Base-by-base conservation (phyloP, 495 filamentous ascomycete genomes). In the Niebla homalea region DNA sequence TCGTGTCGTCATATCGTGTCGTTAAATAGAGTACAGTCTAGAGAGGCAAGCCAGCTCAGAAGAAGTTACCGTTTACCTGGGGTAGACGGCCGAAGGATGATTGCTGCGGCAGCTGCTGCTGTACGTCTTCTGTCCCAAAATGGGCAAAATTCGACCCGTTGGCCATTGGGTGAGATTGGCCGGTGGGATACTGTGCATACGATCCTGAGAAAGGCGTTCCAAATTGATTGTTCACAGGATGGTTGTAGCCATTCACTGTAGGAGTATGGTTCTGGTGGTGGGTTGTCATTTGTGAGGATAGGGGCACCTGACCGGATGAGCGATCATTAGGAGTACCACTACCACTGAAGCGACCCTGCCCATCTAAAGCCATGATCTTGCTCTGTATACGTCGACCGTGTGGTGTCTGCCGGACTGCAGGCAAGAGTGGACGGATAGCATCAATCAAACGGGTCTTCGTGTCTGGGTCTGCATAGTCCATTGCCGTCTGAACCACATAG, bases 401-500 rank as follows among this genome's bases (percentile, higher is more conserved):
- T 6, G 92, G 92, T 25, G 87, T 94, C 49, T 82, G 76, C 37
- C 88, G 83, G 49, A 98, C 88, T 1, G 74, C 68, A 6, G 87
- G 84, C 20, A 97, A 71, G 49, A 86, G 74, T 0, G 89, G 90
- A 21, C 87, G 86, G 53, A 98, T 84, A 26, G 72, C 73, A 35
- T 96, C 87, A 36, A 93, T 77, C 19, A 98, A 74, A 22, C 74
- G 74, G 49, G 69, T 68, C 65, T 88, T 87, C 54, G 78, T 82
- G 8, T 77, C 71, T 0, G 73, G 63, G 43, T 89, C 85, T 7
- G 85, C 78, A 57, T 86, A 88, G 53, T 96, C 89, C 55, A 95
- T 73, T 40, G 92, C 92, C 32, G 92, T 98, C 74, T 98, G 92
- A 36, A 97, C 82, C 53, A 98, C 92, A 62, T 98, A 98, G 66